phyloP scores from a whole-genome alignment of 805 yeast species.

The Metahyphopichia silvanorum region DNA sequence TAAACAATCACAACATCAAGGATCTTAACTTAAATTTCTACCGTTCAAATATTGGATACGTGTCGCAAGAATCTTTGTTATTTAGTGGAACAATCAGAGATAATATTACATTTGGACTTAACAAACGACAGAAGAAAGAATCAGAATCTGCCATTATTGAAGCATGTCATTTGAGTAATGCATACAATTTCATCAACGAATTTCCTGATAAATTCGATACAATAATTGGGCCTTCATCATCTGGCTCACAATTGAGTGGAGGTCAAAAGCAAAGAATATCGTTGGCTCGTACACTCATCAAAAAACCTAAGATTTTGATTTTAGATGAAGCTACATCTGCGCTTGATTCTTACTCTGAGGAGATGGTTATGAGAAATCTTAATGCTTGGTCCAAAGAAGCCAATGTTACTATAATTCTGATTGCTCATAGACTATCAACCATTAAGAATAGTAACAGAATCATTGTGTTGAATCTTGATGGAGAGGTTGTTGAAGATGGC shows the following conservation, averaged over 20 bases:
- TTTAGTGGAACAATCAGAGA: slow-evolving; percentile 84
- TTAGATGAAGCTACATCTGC: slow-evolving; percentile 96
- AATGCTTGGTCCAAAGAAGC: slow-evolving; percentile 33
- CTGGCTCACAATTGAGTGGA: slow-evolving; percentile 81
- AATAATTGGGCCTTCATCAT: slow-evolving; percentile 75
- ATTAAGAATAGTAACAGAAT: slow-evolving; percentile 79
- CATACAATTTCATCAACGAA: slow-evolving; percentile 60
- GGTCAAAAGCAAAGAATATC: slow-evolving; percentile 95
- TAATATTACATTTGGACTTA: slow-evolving; percentile 73
- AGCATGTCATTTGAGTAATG: slow-evolving; percentile 72
- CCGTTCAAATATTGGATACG: slow-evolving; percentile 79
- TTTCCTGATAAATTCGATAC: slow-evolving; percentile 86
- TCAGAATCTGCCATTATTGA: slow-evolving; percentile 46
- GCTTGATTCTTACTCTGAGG: slow-evolving; percentile 83
- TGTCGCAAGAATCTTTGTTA: slow-evolving; percentile 87
- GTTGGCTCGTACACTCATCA: slow-evolving; percentile 79
- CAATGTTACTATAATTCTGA: slow-evolving; percentile 70
- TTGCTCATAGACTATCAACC: slow-evolving; percentile 89
- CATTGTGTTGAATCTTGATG: slow-evolving; percentile 57
- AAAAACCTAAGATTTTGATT: slow-evolving; percentile 75
- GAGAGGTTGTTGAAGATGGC: slow-evolving; percentile 66
- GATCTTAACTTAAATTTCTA: slow-evolving; percentile 69
- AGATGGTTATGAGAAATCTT: slow-evolving; percentile 75
- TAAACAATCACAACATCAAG: slow-evolving; percentile 63
- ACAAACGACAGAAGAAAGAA: slow-evolving; percentile 50